These are phyloP conservation scores for Trametes punicea DNA, from an alignment of 768 basidiomycete species.

Conservation along the genomic window DNA sequence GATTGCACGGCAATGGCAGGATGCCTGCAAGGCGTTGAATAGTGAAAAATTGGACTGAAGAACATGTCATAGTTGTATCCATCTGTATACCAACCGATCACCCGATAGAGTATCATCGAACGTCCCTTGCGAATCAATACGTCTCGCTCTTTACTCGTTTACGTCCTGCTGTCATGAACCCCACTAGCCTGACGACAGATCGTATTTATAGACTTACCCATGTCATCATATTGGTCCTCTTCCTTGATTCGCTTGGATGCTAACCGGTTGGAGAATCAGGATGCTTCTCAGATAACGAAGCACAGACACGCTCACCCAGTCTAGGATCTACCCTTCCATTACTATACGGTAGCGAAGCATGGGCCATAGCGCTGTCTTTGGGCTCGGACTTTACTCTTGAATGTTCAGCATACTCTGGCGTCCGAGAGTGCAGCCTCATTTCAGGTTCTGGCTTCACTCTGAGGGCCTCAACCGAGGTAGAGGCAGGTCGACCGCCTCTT, in stretches of 20 bases:
- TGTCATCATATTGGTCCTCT: conserved; percentile 5
- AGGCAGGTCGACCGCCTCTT: not conserved
- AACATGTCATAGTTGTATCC: not conserved
- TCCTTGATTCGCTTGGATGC: conserved; percentile 10
- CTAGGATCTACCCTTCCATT: not conserved
- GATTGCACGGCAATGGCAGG: not conserved
- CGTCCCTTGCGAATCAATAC: not conserved
- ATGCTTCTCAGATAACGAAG: not conserved
- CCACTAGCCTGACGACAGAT: too few relatives aligned
- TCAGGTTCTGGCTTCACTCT: not conserved
- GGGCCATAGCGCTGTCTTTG: too few relatives aligned
- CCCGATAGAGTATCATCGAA: not conserved
- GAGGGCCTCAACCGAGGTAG: not conserved
- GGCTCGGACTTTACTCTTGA: not conserved
- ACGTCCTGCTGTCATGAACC: not conserved
- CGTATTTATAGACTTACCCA: not conserved
- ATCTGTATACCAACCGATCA: not conserved
- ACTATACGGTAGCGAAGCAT: not conserved
- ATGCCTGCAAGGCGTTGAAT: not conserved
- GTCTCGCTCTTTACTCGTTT: conserved; percentile 15
- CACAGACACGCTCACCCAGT: not conserved
- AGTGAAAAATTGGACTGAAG: not conserved
- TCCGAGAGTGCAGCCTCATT: too few relatives aligned
- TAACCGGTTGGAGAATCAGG: not conserved
- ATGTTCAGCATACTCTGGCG: too few relatives aligned